A percentile compares a stretch with the other conserved stretches of the same genome.
Evolutionary conservation across 169 alveolate species (phyloP).

Genomic region (Theileria orientalis): DNA sequence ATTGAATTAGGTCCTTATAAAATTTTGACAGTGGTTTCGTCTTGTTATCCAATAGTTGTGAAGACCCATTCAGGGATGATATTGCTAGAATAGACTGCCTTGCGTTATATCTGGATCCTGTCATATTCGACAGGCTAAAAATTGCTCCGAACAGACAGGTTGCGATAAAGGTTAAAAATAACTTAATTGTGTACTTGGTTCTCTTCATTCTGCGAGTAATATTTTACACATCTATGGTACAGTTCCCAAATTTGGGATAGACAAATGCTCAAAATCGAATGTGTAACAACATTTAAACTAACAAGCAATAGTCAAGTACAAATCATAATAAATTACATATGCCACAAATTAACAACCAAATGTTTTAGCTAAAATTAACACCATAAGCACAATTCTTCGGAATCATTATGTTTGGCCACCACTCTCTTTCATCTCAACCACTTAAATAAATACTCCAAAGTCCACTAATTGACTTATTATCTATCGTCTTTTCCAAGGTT

Average conservation of each 20-base stretch:
- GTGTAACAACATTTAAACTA: background rate
- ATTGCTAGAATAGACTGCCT: conserved; percentile 18
- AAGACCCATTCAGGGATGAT: background rate
- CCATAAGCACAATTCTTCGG: too few species aligned
- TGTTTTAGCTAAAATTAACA: too few species aligned
- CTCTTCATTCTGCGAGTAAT: background rate
- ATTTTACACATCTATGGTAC: background rate
- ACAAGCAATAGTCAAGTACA: background rate
- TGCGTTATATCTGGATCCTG: conserved; percentile 15
- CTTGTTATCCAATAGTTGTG: conserved; percentile 13
- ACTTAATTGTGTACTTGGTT: background rate
- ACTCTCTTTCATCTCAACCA: too few species aligned
- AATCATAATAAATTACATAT: too few species aligned
- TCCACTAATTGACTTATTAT: too few species aligned
- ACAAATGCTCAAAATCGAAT: background rate
- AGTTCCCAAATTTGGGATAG: background rate
- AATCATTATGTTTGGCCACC: too few species aligned
- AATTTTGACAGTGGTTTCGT: conserved; percentile 7
- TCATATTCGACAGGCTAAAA: background rate
- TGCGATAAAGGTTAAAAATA: background rate
- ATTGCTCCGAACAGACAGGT: background rate
- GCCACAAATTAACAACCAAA: too few species aligned
- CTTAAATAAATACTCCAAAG: too few species aligned
- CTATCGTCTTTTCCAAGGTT: too few species aligned
- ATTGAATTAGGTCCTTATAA: conserved; percentile 14